A percentile compares a stretch with the other conserved stretches of the same genome.
Evolutionary conservation across 176 grass and related monocot genomes (phyloP).

Genomic region (Oryza officinalis): DNA sequence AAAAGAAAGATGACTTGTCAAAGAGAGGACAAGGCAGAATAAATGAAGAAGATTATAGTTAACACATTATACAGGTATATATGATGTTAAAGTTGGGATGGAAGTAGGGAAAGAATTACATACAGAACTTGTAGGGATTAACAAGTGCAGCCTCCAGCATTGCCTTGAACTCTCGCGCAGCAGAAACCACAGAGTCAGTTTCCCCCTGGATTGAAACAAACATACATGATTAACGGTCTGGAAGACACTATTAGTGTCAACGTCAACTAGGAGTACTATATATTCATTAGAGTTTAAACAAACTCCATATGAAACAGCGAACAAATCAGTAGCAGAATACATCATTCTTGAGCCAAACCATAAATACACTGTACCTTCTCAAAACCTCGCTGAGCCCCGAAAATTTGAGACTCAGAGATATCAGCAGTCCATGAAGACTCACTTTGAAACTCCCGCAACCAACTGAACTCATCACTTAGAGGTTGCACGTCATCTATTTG

Average conservation of each 20-base stretch:
- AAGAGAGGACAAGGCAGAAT: neutral
- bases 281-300: neutral
- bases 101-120: slow-evolving; percentile 14
- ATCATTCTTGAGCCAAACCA: neutral
- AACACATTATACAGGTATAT: neutral
- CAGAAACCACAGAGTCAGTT: slow-evolving; percentile 50
- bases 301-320: neutral
- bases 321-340: neutral
- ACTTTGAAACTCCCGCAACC: slow-evolving; percentile 49
- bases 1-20: neutral
- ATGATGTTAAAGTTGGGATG: neutral
- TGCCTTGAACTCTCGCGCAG: slow-evolving; percentile 70
- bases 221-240: neutral
- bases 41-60: neutral
- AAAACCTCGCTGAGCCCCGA: slow-evolving; percentile 35
- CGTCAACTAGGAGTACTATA: neutral
- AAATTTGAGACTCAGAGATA: slow-evolving; percentile 39
- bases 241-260: neutral
- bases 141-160: slow-evolving; percentile 87
- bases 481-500: slow-evolving; percentile 53
- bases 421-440: slow-evolving; percentile 43
- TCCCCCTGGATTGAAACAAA: slow-evolving; percentile 46
- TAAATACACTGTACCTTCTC: slow-evolving; percentile 44
- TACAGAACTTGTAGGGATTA: slow-evolving; percentile 82
- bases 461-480: slow-evolving; percentile 47